A percentile compares a stretch with the other conserved stretches of the same genome.
Conservation (phyloP, 1,139 yeast species). For the Yamadazyma diddensiae region DNA sequence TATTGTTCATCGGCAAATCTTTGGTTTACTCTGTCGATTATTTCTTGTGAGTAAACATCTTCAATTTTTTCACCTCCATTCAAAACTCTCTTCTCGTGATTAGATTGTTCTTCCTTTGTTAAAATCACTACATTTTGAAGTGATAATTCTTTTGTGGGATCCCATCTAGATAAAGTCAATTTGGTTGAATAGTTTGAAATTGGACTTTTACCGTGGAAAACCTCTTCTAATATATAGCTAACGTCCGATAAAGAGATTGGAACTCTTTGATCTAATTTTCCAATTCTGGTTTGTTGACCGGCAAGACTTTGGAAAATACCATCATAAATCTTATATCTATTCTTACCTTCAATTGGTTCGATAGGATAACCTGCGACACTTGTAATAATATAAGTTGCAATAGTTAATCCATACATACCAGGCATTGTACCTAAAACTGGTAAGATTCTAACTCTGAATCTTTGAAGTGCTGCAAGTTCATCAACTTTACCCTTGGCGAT, state of each 20-base stretch:
- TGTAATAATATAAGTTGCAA: constrained; percentile 81
- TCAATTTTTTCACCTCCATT: constrained; percentile 58
- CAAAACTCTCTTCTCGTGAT: constrained; percentile 73
- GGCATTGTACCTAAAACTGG: constrained; percentile 98
- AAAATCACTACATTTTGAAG: constrained; percentile 77
- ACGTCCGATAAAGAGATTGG: constrained; percentile 74
- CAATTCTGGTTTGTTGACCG: constrained; percentile 81
- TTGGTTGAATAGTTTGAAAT: constrained; percentile 82
- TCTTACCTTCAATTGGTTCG: constrained; percentile 90
- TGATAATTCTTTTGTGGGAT: constrained; percentile 53
- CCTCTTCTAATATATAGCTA: constrained; percentile 85
- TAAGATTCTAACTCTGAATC: constrained; percentile 87
- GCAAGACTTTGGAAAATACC: constrained; percentile 78
- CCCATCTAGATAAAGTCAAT: constrained; percentile 81
- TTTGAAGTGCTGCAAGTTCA: constrained; percentile 80
- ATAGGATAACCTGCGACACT: constrained; percentile 81
- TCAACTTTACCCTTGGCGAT: constrained; percentile 78
- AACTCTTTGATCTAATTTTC: constrained; percentile 63
- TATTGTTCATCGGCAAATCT: constrained; percentile 74
- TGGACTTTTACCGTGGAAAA: constrained; percentile 88
- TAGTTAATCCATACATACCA: constrained; percentile 87
- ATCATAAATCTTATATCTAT: constrained; percentile 80
- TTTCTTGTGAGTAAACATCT: constrained; percentile 64
- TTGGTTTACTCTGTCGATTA: constrained; percentile 53
- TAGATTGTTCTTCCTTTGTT: constrained; percentile 83